Base-by-base conservation (phyloP, 1,284 basidiomycete genomes). In the Ustilago trichophora region DNA sequence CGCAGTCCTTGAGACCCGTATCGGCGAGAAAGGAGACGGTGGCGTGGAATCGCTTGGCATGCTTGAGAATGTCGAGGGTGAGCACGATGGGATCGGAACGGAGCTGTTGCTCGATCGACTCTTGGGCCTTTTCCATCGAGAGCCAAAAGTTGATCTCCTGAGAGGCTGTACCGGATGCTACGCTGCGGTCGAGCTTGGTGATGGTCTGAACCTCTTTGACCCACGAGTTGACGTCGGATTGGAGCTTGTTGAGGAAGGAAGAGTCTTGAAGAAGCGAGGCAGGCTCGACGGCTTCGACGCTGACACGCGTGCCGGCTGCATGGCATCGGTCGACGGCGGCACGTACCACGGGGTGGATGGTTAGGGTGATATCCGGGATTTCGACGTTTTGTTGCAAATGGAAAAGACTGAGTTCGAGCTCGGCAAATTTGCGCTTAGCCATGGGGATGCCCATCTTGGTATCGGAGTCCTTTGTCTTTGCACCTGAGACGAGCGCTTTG, bases 81-180 rank as follows among this genome's bases (percentile, higher is more conserved):
- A 98, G 75, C 13, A 68, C 88, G 58, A 98, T 92, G 78, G 93
- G 92, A 53, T 97, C 93, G 68, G 91, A 92, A 62, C 90, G 86
- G 49, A 98, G 85, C 80, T 98, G 96, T 1, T 87, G 85, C 80
- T 98, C 94, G 77, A 98, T 97, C 0, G 87, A 89, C 77, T 98
- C 95, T 62, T 98, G 83, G 1, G 94, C 94, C 48, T 91, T 86
- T 81, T 98, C 95, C 83, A 97, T 87, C 79, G 90, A 91, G 27
- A 97, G 84, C 95, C 96, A 98, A 79, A 98, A 98, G 83, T 98
- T 98, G 85, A 98, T 92, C 82, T 98, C 95, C 78, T 99, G 96
- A 1, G 92, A 94, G 2, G 96, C 94, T 0, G 93, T 98, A 1
- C 95, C 96, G 2, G 91, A 92, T 1, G 89, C 87, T n/a, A 98